Base-by-base conservation (phyloP, 2,329 filamentous ascomycete species). In the Neonectria punicea region DNA sequence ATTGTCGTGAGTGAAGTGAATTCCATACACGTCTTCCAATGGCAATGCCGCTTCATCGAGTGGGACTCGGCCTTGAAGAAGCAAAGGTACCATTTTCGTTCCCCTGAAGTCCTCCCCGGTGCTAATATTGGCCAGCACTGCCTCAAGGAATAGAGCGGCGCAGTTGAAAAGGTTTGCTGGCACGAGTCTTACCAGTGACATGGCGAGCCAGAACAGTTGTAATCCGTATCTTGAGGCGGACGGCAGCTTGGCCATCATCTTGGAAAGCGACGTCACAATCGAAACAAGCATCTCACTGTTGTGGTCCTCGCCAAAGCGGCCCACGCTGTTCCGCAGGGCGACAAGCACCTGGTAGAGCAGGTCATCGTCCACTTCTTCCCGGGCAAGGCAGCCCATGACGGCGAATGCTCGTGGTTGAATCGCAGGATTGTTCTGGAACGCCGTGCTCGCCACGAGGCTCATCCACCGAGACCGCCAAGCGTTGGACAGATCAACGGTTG, bases 281-380 rank as follows among this genome's bases (percentile, higher is more conserved):
- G 89, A 87, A 36, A 90, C 85, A 32, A 92, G 83, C 89, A 92
- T 90, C 70, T 92, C 90, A 67, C 84, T 87, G 72, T 87, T 89
- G 61, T 83, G 85, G 61, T 90, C 89, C 61, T 90, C 88, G 49
- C 86, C 85, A 72, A 90, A 91, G 30, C 89, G 85, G n/a, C 83
- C 80, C 16, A 92, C 84, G 70, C 89, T 90, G 67, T 86, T 89
- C 53, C 89, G 85, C 16, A 92, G 81, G 16, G 90, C 89, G 30
- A 92, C 90, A 3, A 92, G 82, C 20, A 92, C 89, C 75, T 92
- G 90, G 73, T 92, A 92, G 2, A 92, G 82, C 4, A 92, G 81
- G 73, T 92, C 90, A 68, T 92, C 90, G 58, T 92, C 90, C 2
- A 92, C 89, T 74, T 92, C 89, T 73, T 92, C 89, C n/a, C 89